These are phyloP conservation scores for Ciborinia camelliae DNA, from an alignment of 2,329 filamentous ascomycete species.

Conservation along the genomic window DNA sequence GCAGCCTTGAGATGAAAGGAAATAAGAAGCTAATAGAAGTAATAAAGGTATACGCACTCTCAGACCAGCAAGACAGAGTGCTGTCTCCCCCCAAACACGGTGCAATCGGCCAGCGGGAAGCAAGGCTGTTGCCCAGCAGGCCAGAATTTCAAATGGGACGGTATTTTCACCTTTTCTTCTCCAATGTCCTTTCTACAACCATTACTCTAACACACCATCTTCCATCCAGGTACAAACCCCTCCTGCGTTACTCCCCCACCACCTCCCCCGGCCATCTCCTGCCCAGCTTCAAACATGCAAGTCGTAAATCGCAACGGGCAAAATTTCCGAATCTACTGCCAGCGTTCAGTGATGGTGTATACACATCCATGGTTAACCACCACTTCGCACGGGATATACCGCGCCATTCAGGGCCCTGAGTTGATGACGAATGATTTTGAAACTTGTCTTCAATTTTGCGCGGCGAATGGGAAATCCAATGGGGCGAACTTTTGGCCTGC, in stretches of 20 bases:
- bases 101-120: neutral
- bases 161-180: neutral
- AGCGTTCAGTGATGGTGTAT: slow-evolving; percentile 12
- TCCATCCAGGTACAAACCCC: neutral
- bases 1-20: neutral
- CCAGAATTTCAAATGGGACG: slow-evolving; percentile 7
- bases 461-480: neutral
- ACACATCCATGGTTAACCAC: slow-evolving; percentile 6
- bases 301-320: slow-evolving; percentile 6
- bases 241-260: slow-evolving; percentile 5
- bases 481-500: slow-evolving; percentile 6
- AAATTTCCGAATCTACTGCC: slow-evolving; percentile 8
- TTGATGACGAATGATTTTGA: slow-evolving; percentile 5
- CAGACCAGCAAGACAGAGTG: neutral
- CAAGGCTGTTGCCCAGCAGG: slow-evolving; percentile 6
- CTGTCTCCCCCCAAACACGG: neutral
- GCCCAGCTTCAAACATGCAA: slow-evolving; percentile 10
- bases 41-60: neutral
- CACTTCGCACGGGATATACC: slow-evolving; percentile 4
- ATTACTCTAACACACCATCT: neutral
- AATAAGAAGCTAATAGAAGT: neutral
- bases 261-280: neutral
- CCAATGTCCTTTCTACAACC: too few relatives aligned
- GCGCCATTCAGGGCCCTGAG: slow-evolving; percentile 8
- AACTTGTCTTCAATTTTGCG: neutral